These are phyloP conservation scores for Dichomitus squalens DNA, from an alignment of 1,284 basidiomycete species.

Conservation along the genomic window DNA sequence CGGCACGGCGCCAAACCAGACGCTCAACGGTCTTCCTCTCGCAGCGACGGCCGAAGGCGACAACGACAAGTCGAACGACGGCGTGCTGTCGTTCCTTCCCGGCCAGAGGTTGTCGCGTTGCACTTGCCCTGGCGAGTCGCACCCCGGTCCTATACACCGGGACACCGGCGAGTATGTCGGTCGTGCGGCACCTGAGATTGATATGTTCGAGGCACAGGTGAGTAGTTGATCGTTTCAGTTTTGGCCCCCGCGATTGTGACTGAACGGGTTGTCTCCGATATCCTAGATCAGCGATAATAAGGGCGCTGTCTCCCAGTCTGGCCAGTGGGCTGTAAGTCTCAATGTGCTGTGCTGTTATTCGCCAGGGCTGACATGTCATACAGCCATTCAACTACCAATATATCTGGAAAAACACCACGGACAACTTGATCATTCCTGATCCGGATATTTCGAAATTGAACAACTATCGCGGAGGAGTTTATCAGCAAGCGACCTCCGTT, in stretches of 20 bases:
- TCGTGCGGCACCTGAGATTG: constrained; percentile 85
- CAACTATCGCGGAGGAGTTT: constrained; percentile 51
- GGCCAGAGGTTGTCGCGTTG: constrained; percentile 80
- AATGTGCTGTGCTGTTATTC: not conserved
- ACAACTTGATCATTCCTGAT: constrained; percentile 44
- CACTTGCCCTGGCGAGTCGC: constrained; percentile 79
- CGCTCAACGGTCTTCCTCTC: constrained; percentile 37
- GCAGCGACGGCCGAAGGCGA: constrained; percentile 36
- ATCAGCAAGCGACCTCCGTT: constrained; percentile 49
- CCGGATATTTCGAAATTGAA: constrained; percentile 46
- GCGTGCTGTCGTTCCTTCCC: constrained; percentile 64
- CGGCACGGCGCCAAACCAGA: constrained; percentile 58
- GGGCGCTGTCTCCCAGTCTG: constrained; percentile 49
- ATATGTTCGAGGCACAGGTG: constrained; percentile 64
- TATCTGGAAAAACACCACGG: constrained; percentile 33
- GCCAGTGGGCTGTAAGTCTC: constrained; percentile 41
- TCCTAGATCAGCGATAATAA: constrained; percentile 37
- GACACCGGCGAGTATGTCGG: constrained; percentile 66
- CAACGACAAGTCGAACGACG: constrained; percentile 38
- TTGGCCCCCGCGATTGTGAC: not conserved
- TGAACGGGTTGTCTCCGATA: not conserved
- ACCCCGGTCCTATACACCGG: constrained; percentile 72
- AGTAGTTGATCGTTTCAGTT: not conserved
- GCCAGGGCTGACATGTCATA: constrained; percentile 7
- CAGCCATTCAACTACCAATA: constrained; percentile 35